phyloP scores from a whole-genome alignment of 2,329 filamentous ascomycete genomes.

The Pezizomycotina sp. region DNA sequence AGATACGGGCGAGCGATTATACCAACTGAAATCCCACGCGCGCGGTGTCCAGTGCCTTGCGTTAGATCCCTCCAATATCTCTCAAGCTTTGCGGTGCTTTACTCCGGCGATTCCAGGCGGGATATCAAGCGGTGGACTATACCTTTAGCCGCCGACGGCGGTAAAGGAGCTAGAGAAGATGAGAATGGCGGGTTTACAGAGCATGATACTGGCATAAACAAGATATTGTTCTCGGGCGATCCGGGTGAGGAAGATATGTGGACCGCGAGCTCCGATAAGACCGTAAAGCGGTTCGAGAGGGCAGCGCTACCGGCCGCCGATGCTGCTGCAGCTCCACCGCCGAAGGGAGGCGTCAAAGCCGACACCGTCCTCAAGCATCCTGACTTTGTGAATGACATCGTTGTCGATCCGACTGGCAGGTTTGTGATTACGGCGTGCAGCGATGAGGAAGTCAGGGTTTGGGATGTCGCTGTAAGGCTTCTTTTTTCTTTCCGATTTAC shows the following conservation, averaged over 20 bases:
- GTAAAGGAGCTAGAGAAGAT: conserved; percentile 33
- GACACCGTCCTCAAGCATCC: conserved; percentile 48
- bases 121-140: conserved; percentile 66
- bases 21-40: conserved; percentile 60
- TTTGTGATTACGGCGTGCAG: conserved; percentile 79
- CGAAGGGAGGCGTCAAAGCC: conserved; percentile 14
- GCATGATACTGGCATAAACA: conserved; percentile 85
- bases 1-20: conserved; percentile 47
- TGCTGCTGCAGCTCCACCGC: no score
- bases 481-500: background rate
- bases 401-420: conserved; percentile 48
- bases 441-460: conserved; percentile 81
- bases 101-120: conserved; percentile 66
- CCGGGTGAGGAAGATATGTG: conserved; percentile 54
- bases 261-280: conserved; percentile 87
- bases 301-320: conserved; percentile 4
- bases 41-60: conserved; percentile 66
- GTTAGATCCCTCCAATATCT: conserved; percentile 50
- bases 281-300: conserved; percentile 46
- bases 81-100: conserved; percentile 40
- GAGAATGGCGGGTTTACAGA: conserved; percentile 42
- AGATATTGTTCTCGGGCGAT: conserved; percentile 53
- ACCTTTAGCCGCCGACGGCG: conserved; percentile 35
- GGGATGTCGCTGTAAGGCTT: conserved; percentile 45
- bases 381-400: conserved; percentile 75